Conservation (phyloP, 257 asterid genomes). For the Buddleja alternifolia region DNA sequence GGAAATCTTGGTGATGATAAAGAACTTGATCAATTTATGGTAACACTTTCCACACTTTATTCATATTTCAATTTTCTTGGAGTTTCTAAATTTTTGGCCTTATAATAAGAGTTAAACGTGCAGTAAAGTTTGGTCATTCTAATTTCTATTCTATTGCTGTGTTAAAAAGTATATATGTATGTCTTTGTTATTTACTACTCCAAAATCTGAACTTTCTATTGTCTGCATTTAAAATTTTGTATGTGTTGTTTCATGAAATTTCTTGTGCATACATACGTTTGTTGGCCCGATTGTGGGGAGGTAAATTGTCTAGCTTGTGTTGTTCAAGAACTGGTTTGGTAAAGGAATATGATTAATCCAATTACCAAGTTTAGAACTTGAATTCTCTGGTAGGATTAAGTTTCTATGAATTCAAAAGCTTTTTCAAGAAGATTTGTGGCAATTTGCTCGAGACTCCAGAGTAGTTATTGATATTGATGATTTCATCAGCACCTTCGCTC, state of each 20-base stretch:
- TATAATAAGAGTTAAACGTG: too few relatives aligned
- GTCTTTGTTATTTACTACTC: neutral
- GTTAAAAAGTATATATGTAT: too few relatives aligned
- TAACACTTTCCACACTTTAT: conserved; percentile 3
- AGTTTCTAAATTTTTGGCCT: neutral
- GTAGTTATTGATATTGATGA: neutral
- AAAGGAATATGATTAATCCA: neutral
- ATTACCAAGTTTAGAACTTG: neutral
- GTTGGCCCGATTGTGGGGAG: neutral
- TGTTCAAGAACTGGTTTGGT: neutral
- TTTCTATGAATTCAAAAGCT: neutral
- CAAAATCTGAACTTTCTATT: too few relatives aligned
- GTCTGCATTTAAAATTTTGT: too few relatives aligned
- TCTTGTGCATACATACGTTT: neutral
- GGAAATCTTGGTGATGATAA: conserved; percentile 53
- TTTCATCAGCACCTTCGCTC: neutral
- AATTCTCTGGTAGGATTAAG: neutral
- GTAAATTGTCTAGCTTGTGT: neutral
- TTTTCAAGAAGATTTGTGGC: neutral
- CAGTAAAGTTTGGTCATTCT: too few relatives aligned
- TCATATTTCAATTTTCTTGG: neutral
- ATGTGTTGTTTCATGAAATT: neutral
- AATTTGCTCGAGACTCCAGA: neutral
- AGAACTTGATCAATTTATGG: conserved; percentile 80
- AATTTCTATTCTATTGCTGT: too few relatives aligned